Evolutionary conservation across 176 grass and related monocot genomes (phyloP).

Genomic region (Rhynchospora tenuis): DNA sequence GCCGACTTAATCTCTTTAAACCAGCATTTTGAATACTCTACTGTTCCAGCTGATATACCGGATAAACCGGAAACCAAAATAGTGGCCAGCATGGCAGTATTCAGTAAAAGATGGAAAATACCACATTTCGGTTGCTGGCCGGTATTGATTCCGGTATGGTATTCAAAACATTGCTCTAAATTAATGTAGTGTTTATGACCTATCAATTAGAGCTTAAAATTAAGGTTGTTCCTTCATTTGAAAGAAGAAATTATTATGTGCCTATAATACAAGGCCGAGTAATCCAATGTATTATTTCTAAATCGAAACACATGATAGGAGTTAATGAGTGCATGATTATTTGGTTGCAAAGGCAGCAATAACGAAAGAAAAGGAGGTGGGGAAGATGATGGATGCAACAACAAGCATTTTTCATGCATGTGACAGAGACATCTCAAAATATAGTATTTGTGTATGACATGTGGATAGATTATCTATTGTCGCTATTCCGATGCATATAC

Average conservation of each 20-base stretch:
- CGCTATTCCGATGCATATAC: neutral
- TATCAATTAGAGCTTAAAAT: too few species aligned
- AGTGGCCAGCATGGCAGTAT: too few species aligned
- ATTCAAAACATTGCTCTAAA: too few species aligned
- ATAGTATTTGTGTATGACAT: neutral
- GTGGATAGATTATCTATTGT: neutral
- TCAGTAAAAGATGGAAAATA: too few species aligned
- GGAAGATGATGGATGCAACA: conserved; percentile 10
- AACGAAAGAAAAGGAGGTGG: neutral
- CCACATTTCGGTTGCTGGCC: too few species aligned
- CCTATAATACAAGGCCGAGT: neutral
- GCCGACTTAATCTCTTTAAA: neutral
- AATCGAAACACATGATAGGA: neutral
- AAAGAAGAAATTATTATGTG: too few species aligned
- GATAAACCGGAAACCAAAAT: too few species aligned
- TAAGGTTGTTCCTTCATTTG: too few species aligned
- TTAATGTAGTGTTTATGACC: too few species aligned
- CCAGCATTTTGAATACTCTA: too few species aligned
- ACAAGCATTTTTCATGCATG: conserved; percentile 15
- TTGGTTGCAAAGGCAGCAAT: neutral
- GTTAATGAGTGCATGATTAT: neutral
- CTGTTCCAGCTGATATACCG: too few species aligned
- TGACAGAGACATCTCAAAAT: neutral
- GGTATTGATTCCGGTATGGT: too few species aligned
- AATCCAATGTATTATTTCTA: neutral